These are phyloP conservation scores for Saturnispora ahearnii DNA, from an alignment of 805 yeast species.

Conservation along the genomic window DNA sequence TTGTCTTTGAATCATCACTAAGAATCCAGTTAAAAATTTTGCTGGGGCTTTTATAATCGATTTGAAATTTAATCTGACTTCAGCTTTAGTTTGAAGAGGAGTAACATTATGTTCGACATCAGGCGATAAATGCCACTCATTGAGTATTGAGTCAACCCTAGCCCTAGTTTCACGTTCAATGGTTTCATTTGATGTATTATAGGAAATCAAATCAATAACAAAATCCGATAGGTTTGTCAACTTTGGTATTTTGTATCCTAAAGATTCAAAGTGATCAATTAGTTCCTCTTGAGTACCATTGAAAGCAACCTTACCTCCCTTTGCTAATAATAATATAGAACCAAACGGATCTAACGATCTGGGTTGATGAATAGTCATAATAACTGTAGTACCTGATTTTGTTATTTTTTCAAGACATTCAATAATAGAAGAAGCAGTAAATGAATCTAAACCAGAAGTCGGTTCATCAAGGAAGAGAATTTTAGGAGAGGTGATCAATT, in stretches of 20 bases:
- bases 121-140: conserved; percentile 28
- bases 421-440: conserved; percentile 64
- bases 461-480: conserved; percentile 77
- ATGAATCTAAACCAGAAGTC: conserved; percentile 79
- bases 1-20: conserved; percentile 31
- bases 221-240: conserved; percentile 66
- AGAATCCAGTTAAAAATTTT: conserved; percentile 26
- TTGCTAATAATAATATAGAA: conserved; percentile 59
- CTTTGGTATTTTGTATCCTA: conserved; percentile 51
- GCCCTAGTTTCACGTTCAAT: conserved; percentile 33
- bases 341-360: conserved; percentile 60
- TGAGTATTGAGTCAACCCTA: conserved; percentile 33
- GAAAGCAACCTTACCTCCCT: conserved; percentile 63
- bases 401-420: conserved; percentile 51
- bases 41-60: conserved; percentile 27
- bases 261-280: conserved; percentile 35
- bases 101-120: background rate
- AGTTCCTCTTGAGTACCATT: conserved; percentile 47
- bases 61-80: conserved; percentile 18
- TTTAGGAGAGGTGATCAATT: conserved; percentile 62
- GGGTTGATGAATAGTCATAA: conserved; percentile 80
- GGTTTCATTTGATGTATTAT: conserved; percentile 36
- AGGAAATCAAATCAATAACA: conserved; percentile 61
- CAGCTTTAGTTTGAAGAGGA: conserved; percentile 13
- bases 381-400: conserved; percentile 50